Conservation (phyloP, 2,329 filamentous ascomycete species). For the Claviceps sp. region DNA sequence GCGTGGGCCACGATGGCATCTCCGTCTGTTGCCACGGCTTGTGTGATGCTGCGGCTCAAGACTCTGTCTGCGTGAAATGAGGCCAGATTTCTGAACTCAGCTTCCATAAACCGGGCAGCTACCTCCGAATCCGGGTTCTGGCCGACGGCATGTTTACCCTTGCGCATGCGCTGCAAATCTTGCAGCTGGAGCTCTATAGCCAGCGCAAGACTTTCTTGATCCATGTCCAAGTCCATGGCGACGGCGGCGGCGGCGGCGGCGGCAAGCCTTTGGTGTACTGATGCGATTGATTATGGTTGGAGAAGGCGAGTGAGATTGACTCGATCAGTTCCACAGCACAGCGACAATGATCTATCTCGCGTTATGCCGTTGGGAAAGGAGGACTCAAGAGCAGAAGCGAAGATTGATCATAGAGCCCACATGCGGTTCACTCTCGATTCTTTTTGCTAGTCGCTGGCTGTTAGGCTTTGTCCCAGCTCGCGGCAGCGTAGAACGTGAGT, state of each 20-base stretch:
- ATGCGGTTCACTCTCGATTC: too few relatives aligned
- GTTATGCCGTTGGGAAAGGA: too few relatives aligned
- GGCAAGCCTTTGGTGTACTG: not conserved
- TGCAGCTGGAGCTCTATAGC: conserved; percentile 10
- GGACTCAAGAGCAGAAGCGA: too few relatives aligned
- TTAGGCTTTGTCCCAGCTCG: too few relatives aligned
- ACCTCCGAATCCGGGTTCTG: conserved; percentile 5
- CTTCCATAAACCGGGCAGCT: conserved; percentile 5
- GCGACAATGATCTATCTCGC: too few relatives aligned
- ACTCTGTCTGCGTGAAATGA: conserved; percentile 5
- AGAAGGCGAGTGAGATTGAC: too few relatives aligned
- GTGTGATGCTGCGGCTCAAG: conserved; percentile 10
- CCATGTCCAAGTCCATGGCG: conserved; percentile 1
- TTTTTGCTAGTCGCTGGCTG: too few relatives aligned
- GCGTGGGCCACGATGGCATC: conserved; percentile 2
- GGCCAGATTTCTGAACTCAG: conserved; percentile 6
- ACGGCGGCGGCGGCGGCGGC: not conserved
- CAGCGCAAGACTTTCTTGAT: conserved; percentile 8
- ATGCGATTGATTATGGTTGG: too few relatives aligned
- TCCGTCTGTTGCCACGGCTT: conserved; percentile 7
- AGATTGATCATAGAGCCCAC: too few relatives aligned
- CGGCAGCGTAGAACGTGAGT: too few relatives aligned
- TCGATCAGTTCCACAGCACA: too few relatives aligned
- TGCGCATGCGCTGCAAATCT: conserved; percentile 6
- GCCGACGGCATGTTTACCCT: conserved; percentile 6